A percentile compares a stretch with the other conserved stretches of the same genome.
Evolutionary conservation across 2,329 filamentous ascomycete genomes (phyloP).

Genomic region (Nectriaceae sp.): DNA sequence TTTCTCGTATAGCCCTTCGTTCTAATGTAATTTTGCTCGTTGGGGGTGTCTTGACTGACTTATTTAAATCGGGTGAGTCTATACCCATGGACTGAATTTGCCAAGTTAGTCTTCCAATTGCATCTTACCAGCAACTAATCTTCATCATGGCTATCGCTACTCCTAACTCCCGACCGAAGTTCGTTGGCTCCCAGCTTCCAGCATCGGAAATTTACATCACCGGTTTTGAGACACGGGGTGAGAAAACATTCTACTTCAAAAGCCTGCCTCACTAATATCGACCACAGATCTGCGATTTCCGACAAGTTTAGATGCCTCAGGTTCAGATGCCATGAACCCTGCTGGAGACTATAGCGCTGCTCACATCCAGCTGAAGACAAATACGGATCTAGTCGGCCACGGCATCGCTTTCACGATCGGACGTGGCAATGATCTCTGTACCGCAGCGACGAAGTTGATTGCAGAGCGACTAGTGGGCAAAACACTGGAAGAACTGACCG

Average conservation of each 20-base stretch:
- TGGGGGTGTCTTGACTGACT: no score
- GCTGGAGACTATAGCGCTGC: conserved; percentile 90
- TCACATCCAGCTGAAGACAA: conserved; percentile 87
- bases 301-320: conserved; percentile 95
- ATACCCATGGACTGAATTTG: no score
- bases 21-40: no score
- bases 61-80: no score
- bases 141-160: no score
- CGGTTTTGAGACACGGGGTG: conserved; percentile 69
- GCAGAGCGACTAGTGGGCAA: conserved; percentile 74
- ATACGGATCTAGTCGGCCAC: conserved; percentile 70
- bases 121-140: no score
- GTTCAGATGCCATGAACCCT: conserved; percentile 95
- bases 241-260: no score
- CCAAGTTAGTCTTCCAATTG: no score
- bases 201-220: conserved; percentile 75
- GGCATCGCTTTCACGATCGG: conserved; percentile 89
- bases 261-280: no score
- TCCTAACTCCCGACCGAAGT: no score
- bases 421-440: conserved; percentile 90
- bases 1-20: no score
- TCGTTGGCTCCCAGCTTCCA: no score
- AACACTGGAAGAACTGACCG: conserved; percentile 74
- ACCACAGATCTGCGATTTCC: conserved; percentile 81
- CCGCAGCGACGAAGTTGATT: conserved; percentile 77